phyloP scores from a whole-genome alignment of 2,329 filamentous ascomycete species.

The Chaetomium globosum region DNA sequence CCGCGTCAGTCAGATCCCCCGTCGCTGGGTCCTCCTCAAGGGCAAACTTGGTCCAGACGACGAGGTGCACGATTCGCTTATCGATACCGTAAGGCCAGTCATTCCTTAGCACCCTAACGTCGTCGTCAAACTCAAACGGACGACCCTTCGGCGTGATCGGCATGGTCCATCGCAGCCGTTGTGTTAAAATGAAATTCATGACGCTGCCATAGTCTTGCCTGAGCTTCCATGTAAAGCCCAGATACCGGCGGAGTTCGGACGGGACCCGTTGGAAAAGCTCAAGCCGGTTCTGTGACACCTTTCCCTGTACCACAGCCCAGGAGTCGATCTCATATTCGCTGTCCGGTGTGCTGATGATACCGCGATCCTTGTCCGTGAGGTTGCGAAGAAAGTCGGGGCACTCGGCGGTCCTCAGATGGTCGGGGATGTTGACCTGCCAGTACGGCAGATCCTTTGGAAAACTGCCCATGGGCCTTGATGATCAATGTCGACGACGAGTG shows the following conservation, averaged over 20 bases:
- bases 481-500: neutral
- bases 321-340: slow-evolving; percentile 61
- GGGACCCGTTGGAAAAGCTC: slow-evolving; percentile 77
- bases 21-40: slow-evolving; percentile 68
- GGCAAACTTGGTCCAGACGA: slow-evolving; percentile 90
- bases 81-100: slow-evolving; percentile 95
- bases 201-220: slow-evolving; percentile 73
- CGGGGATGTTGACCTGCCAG: slow-evolving; percentile 81
- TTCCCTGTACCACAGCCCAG: slow-evolving; percentile 69
- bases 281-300: slow-evolving; percentile 68
- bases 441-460: slow-evolving; percentile 54
- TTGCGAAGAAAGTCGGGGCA: slow-evolving; percentile 73
- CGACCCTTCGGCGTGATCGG: slow-evolving; percentile 44
- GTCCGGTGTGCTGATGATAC: slow-evolving; percentile 72
- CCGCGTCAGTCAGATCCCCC: slow-evolving; percentile 67
- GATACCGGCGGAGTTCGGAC: slow-evolving; percentile 76
- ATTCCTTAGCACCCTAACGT: slow-evolving; percentile 78
- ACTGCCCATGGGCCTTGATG: slow-evolving; percentile 18
- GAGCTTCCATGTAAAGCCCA: slow-evolving; percentile 67
- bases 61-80: slow-evolving; percentile 74
- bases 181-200: slow-evolving; percentile 71
- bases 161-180: slow-evolving; percentile 70
- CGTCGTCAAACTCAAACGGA: slow-evolving; percentile 53
- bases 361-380: slow-evolving; percentile 67
- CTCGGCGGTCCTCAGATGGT: slow-evolving; percentile 59